These are phyloP conservation scores for Melampsora medusae DNA, from an alignment of 1,284 basidiomycete genomes.

Conservation along the genomic window DNA sequence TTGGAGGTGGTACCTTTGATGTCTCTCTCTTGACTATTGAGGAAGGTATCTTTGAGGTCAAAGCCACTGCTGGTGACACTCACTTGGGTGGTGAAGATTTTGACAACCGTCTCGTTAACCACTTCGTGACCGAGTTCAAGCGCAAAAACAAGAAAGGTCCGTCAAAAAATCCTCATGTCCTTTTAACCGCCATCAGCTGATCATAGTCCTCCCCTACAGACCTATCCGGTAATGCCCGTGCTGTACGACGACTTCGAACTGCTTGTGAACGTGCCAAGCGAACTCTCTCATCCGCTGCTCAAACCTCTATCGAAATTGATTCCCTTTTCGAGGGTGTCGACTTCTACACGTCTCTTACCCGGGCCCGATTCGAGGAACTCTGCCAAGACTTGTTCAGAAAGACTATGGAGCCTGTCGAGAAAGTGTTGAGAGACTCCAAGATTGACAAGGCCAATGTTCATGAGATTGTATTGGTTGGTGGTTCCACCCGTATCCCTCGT, in stretches of 20 bases:
- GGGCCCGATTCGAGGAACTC: slow-evolving; percentile 97
- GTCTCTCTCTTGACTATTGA: slow-evolving; percentile 96
- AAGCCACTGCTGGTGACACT: slow-evolving; percentile 98
- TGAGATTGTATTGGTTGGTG: slow-evolving; percentile 96
- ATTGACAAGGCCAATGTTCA: slow-evolving; percentile 93
- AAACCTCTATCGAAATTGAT: slow-evolving; percentile 97
- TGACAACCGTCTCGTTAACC: slow-evolving; percentile 95
- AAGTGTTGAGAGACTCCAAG: slow-evolving; percentile 96
- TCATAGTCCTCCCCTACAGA: slow-evolving; percentile 59
- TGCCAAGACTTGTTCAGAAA: slow-evolving; percentile 96
- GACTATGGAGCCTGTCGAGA: slow-evolving; percentile 96
- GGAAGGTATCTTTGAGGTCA: slow-evolving; percentile 98
- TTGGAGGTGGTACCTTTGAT: slow-evolving; percentile 98
- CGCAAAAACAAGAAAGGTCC: slow-evolving; percentile 96
- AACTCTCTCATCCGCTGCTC: slow-evolving; percentile 92
- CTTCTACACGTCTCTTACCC: slow-evolving; percentile 97
- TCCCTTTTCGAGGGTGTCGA: slow-evolving; percentile 96
- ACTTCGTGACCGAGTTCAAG: slow-evolving; percentile 98
- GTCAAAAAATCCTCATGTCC: neutral
- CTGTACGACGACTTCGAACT: slow-evolving; percentile 92
- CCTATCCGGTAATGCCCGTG: slow-evolving; percentile 86
- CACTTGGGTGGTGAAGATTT: slow-evolving; percentile 99
- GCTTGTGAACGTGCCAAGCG: slow-evolving; percentile 99
- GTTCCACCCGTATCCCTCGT: slow-evolving; percentile 97
- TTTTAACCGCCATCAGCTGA: neutral